A percentile compares a stretch with the other conserved stretches of the same genome.
Evolutionary conservation across 2,329 filamentous ascomycete species (phyloP).

Genomic region (Pseudocercospora cruenta): DNA sequence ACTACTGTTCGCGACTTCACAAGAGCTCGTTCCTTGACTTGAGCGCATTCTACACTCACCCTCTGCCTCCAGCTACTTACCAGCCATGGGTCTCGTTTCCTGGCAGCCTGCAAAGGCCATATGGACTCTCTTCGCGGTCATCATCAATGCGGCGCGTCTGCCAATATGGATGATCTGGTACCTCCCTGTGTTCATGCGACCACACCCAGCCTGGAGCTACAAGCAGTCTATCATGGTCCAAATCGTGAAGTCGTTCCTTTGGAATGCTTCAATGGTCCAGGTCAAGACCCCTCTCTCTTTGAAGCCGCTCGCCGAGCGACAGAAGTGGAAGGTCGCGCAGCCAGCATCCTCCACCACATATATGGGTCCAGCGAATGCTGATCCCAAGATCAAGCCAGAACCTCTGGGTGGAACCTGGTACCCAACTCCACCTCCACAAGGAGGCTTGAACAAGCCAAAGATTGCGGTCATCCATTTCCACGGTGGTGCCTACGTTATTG

Average conservation of each 20-base stretch:
- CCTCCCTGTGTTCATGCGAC: conserved; percentile 42
- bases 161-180: conserved; percentile 48
- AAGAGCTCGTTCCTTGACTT: background rate
- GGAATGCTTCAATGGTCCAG: conserved; percentile 38
- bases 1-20: background rate
- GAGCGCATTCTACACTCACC: background rate
- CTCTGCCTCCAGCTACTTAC: background rate
- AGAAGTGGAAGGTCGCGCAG: conserved; percentile 41
- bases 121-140: conserved; percentile 43
- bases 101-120: conserved; percentile 47
- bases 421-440: conserved; percentile 31
- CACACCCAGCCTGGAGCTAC: conserved; percentile 45
- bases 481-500: conserved; percentile 54
- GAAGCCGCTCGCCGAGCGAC: conserved; percentile 42
- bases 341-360: conserved; percentile 22
- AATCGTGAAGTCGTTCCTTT: conserved; percentile 40
- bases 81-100: conserved; percentile 29
- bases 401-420: conserved; percentile 50
- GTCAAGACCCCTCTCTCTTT: conserved; percentile 40
- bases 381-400: conserved; percentile 41
- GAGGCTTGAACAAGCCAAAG: conserved; percentile 23
- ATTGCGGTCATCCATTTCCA: conserved; percentile 53
- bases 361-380: conserved; percentile 30
- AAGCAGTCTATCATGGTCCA: conserved; percentile 44
- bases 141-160: conserved; percentile 41